phyloP scores from a whole-genome alignment of 1,284 basidiomycete genomes.

The Heliocybe sulcata region DNA sequence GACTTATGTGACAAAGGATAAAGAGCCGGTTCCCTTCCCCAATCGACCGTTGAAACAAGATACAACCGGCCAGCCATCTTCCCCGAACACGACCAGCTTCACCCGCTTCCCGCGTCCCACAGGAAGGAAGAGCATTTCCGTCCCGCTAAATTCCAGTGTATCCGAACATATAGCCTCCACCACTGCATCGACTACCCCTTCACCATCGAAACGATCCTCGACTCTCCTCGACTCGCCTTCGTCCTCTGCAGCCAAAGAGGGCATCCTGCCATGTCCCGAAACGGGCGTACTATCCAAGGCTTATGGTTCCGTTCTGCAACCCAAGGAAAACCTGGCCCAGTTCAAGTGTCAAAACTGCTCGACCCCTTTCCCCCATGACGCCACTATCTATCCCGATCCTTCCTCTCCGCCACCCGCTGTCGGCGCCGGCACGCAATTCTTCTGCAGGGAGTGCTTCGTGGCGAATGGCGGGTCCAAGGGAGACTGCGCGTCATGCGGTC shows the following conservation, averaged over 20 bases:
- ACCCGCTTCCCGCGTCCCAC: constrained; percentile 44
- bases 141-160: constrained; percentile 35
- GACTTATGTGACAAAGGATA: constrained; percentile 51
- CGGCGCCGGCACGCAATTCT: constrained; percentile 40
- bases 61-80: not conserved
- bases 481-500: constrained; percentile 53
- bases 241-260: constrained; percentile 28
- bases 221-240: constrained; percentile 32
- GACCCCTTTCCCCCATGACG: constrained; percentile 63
- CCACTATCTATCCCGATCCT: constrained; percentile 77
- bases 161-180: constrained; percentile 51
- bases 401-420: constrained; percentile 18
- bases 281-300: constrained; percentile 67
- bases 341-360: constrained; percentile 64
- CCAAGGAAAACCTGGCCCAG: constrained; percentile 59
- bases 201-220: constrained; percentile 43
- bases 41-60: constrained; percentile 14
- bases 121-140: constrained; percentile 18
- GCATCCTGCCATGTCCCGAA: constrained; percentile 56
- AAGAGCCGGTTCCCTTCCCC: constrained; percentile 25
- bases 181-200: constrained; percentile 41
- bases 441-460: constrained; percentile 67
- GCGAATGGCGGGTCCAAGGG: constrained; percentile 70
- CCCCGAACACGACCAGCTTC: constrained; percentile 9
- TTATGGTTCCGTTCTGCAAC: constrained; percentile 74